Percentiles rank a stretch among this genome's conserved stretches.
phyloP scores from a whole-genome alignment of 148 eudicot genomes.

The Cornus florida region DNA sequence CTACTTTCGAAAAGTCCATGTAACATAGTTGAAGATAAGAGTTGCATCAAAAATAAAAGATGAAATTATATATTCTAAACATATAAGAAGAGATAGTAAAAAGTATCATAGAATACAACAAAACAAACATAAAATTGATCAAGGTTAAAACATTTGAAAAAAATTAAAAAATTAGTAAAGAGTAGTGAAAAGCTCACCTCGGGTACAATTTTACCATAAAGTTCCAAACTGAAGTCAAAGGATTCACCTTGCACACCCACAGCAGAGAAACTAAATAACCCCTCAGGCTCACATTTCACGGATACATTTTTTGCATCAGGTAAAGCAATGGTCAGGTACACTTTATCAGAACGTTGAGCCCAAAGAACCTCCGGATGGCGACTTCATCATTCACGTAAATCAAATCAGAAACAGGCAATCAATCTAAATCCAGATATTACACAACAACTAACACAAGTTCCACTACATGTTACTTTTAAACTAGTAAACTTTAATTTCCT shows the following conservation, averaged over 20 bases:
- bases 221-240: conserved; percentile 59
- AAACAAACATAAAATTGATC: not conserved
- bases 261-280: conserved; percentile 67
- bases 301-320: conserved; percentile 79
- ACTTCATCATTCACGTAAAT: conserved; percentile 32
- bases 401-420: not conserved
- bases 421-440: not conserved
- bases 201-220: conserved; percentile 61
- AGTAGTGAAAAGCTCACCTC: conserved; percentile 46
- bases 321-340: conserved; percentile 70
- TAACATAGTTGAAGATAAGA: not conserved
- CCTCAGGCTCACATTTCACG: conserved; percentile 69
- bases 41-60: not conserved
- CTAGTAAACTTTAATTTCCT: no score
- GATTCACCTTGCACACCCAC: conserved; percentile 56
- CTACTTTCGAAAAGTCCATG: no score
- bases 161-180: no score
- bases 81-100: not conserved
- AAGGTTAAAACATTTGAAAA: not conserved
- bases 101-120: not conserved
- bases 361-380: conserved; percentile 77
- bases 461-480: no score
- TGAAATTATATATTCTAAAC: not conserved
- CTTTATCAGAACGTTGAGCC: conserved; percentile 82
- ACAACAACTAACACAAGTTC: no score